Base-by-base conservation (phyloP, 2,329 filamentous ascomycete genomes). In the Aspergillus japonicus region DNA sequence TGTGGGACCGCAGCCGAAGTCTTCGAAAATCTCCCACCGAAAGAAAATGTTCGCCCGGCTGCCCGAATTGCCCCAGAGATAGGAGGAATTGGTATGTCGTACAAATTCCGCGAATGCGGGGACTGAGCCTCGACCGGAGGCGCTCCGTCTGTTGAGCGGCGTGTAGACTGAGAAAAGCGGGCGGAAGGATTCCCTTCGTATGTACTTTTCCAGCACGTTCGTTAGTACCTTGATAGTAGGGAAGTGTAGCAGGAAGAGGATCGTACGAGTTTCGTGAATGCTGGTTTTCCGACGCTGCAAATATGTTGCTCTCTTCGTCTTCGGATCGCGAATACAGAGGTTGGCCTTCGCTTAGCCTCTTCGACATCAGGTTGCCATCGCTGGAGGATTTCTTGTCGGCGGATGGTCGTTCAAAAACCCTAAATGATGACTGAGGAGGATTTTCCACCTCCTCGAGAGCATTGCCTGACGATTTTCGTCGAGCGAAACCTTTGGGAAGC, bases 391-490 rank as follows among this genome's bases (percentile, higher is more conserved):
- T 78, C 63, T 76, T 77, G 50, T 77, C 74, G 14, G 70, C 69
- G 44, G 72, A 69, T 16, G 81, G 79, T 60, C 83, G 78, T 63
- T 84, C 82, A 58, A 85, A 76, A 48, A 85, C 83, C 23, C 79
- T 77, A 68, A 85, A 85, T n/a, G 82, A 83, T 23, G 80, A 71
- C 54, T 75, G 74, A 14, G 70, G 69, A 31, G 75, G 69, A 26
- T 73, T 71, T 58, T 75, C 75, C 47, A 75, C 69, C 54, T 82
- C 79, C 31, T 85, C 83, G 62, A 85, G 72, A 54, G 75, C 78
- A 74, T 83, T 83, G 51, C 80, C 82, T 61, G 82, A 81, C 60
- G 82, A 84, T 73, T 84, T 84, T 66, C 83, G 80, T 68, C 82
- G 78, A 64, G 74, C 73, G 68, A 85, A 84, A 60, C 77, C 74